Evolutionary conservation across 352 stramenopile genomes (phyloP), one percentile per base, ranked within the genome.

Genomic region (Pythium rishiriense): DNA sequence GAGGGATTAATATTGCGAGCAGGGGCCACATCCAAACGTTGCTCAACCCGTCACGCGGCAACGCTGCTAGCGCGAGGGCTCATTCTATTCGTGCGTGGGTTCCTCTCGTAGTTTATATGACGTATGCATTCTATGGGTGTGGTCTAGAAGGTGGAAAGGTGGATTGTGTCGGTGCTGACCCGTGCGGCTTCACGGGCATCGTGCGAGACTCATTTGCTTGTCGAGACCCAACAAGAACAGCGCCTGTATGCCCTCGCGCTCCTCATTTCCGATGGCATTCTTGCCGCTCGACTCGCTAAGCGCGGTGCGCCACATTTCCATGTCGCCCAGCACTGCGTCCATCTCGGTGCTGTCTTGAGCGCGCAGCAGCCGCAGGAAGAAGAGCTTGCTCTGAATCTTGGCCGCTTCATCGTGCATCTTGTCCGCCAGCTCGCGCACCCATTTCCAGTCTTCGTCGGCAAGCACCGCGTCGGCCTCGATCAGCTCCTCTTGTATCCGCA

Each of bases 181-280:
- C 3, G 1, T 5, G 37, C 9, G 21, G 33, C 21, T 24, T 62
- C 52, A 68, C 48, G 61, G 45, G 12, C 31, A 46, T 25, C 45
- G 51, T 6, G 15, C n/a, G 6, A 63, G 48, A 50, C 54, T 62
- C 62, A 69, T 62, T 15, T 63, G 62, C 47, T 69, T 69, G 53
- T 69, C 62, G 9, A 69, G 7, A 21, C 62, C 62, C n/a, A 69
- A 37, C 26, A 69, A 21, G 17, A 69, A 69, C n/a, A 69, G 47
- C 31, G 62, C 62, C 37, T 69, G 62, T 1, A 69, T 21, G 14
- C 35, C 45, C 21, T 69, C 35, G 29, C 62, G 62, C n/a, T 69
- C 53, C 42, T 69, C 53, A 31, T 25, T 39, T 8, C 31, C 42
- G 4, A 53, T 21, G 7, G 17, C 33, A 14, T 19, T 37, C 6